Percentiles rank a stretch among this genome's conserved stretches.
These are phyloP conservation scores for Moesziomyces sp. DNA, from an alignment of 1,284 basidiomycete species.

Conservation along the genomic window DNA sequence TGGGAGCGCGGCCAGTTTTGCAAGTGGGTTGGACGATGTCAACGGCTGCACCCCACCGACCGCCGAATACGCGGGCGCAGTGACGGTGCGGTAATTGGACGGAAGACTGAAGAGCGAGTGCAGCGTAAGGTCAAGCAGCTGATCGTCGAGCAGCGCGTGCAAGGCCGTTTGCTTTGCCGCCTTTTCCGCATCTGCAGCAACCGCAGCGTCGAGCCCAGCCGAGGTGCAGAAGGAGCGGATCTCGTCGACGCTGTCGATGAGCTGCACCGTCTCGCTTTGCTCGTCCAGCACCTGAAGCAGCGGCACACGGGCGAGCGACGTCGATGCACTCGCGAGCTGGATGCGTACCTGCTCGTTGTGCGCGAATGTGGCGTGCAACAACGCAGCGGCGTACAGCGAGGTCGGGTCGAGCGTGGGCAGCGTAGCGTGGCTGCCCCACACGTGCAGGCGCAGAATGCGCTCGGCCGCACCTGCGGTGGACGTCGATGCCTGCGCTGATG, in stretches of 20 bases:
- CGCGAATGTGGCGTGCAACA: conserved; percentile 42
- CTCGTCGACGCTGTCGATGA: conserved; percentile 32
- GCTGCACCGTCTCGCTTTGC: conserved; percentile 8
- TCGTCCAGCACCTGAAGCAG: conserved; percentile 36
- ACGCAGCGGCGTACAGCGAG: conserved; percentile 52
- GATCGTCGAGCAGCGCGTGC: conserved; percentile 53
- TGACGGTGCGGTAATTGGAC: conserved; percentile 50
- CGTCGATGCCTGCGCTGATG: conserved; percentile 2
- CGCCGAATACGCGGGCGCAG: conserved; percentile 36
- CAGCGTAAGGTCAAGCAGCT: conserved; percentile 46
- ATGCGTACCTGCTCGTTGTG: conserved; percentile 1
- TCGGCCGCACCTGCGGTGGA: neutral
- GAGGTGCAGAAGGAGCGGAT: conserved; percentile 34
- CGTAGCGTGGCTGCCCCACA: conserved; percentile 32
- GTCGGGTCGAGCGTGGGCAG: conserved; percentile 55
- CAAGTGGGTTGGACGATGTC: neutral
- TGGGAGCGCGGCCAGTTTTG: conserved; percentile 18
- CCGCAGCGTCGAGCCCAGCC: conserved; percentile 26
- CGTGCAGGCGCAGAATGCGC: conserved; percentile 25
- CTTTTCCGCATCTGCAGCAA: conserved; percentile 5
- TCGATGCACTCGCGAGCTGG: conserved; percentile 38
- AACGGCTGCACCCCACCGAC: conserved; percentile 5
- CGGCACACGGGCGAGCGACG: conserved; percentile 44
- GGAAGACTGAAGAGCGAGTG: conserved; percentile 59
- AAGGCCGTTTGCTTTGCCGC: conserved; percentile 28